Base-by-base conservation (phyloP, 345 rosid species). In the Tarenaya hassleriana region DNA sequence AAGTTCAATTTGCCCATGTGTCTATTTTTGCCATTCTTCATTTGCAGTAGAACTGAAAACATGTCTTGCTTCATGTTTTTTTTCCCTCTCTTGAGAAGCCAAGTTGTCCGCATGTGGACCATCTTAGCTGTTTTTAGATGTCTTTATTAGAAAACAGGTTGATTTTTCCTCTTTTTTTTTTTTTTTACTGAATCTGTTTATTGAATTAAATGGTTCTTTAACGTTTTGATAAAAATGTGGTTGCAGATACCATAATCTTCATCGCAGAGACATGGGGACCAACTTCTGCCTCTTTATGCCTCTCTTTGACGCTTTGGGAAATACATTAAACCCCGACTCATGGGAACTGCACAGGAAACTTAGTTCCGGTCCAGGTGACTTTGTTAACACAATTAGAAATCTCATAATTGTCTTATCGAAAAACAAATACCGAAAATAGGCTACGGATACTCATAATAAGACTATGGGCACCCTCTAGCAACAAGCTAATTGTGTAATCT, bases 271-370 rank as follows among this genome's bases (percentile, higher is more conserved):
- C 8, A 77, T 58, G 82, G 77, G 66, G 62, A 75, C 92, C 61
- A 94, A 94, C 42, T 94, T 83, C 69, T 94, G 99, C 75, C 84
- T 94, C 32, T 86, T 88, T 61, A 88, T 94, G 97, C 99, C 99
- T 12, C 45, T 88, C 40, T 94, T 78, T 68, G 99, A 94, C 58
- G 80, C 75, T 50, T 54, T 83, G 44, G 79, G 97, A 53, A 71
- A 80, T 13, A 94, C 99, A 12, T 73, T 80, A 7, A 83, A 86
- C 70, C 27, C 47, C 55, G 64, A 79, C 35, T 83, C 97, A 1
- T 88, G 97, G 99, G 75, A 82, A 41, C 64, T 71, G 2, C 99
- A 83, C 62, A 71, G 67, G 63, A 39, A 77, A 47, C 56, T 76
- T 41, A 69, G 74, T 41, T 47, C 80, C 5, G 63, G 59, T 51